phyloP scores from a whole-genome alignment of 495 filamentous ascomycete species.

The Aspergillus ostianus region DNA sequence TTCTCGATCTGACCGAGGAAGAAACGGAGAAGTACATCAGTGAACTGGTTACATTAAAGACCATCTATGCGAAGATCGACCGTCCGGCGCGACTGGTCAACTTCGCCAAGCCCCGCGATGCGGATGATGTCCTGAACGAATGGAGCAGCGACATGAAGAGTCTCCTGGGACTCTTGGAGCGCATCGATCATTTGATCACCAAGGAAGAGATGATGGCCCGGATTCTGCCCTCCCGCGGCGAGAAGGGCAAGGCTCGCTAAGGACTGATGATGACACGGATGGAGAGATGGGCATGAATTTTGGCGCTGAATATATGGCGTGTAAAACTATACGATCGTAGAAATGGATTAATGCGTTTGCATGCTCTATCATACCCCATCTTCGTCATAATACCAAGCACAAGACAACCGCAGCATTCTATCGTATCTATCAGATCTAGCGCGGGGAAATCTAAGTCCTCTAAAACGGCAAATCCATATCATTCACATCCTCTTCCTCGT shows the following conservation, averaged over 20 bases:
- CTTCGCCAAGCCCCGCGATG: conserved; percentile 89
- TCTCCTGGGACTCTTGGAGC: conserved; percentile 83
- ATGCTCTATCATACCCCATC: conserved; percentile 1
- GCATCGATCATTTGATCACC: conserved; percentile 97
- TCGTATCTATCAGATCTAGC: not conserved
- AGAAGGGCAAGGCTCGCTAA: conserved; percentile 50
- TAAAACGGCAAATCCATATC: conserved; percentile 70
- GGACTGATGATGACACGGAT: conserved; percentile 8
- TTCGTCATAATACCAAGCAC: not conserved
- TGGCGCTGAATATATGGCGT: conserved; percentile 23
- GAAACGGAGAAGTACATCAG: conserved; percentile 98
- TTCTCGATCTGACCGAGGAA: conserved; percentile 87
- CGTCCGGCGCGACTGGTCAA: conserved; percentile 86
- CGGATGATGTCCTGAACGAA: conserved; percentile 97
- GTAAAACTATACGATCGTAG: conserved; percentile 39
- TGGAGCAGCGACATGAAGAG: conserved; percentile 99
- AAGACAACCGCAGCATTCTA: not conserved
- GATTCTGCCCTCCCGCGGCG: conserved; percentile 68
- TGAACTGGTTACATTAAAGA: conserved; percentile 92
- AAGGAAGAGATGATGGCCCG: conserved; percentile 99
- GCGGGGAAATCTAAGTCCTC: not conserved
- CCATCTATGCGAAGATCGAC: conserved; percentile 96
- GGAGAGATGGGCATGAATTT: conserved; percentile 7
- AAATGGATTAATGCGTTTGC: conserved; percentile 23
- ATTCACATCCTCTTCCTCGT: conserved; percentile 52